Percentiles rank a stretch among this genome's conserved stretches.
These are phyloP conservation scores for Vitis hybrid DNA, from an alignment of 177 flowering plant genomes.

Conservation along the genomic window DNA sequence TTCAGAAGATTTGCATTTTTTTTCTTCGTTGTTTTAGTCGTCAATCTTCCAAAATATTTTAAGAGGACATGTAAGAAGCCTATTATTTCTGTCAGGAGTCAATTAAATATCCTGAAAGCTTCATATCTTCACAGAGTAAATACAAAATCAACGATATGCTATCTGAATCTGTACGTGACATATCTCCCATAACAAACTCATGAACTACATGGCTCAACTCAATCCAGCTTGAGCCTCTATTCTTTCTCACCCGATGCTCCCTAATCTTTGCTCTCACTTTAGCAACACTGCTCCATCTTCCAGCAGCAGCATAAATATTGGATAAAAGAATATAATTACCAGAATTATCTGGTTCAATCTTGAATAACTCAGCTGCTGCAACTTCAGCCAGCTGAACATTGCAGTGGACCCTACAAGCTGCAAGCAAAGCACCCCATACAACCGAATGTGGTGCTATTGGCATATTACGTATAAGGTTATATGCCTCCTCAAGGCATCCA, in stretches of 20 bases:
- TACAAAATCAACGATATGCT: slow-evolving; percentile 28
- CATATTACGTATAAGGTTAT: slow-evolving; percentile 34
- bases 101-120: slow-evolving; percentile 12
- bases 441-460: slow-evolving; percentile 29
- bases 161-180: slow-evolving; percentile 24
- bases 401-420: slow-evolving; percentile 40
- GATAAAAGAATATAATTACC: slow-evolving; percentile 47
- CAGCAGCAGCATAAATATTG: slow-evolving; percentile 38
- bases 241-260: slow-evolving; percentile 33
- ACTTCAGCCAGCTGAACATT: slow-evolving; percentile 43
- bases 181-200: slow-evolving; percentile 49
- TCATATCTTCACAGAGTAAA: slow-evolving; percentile 30
- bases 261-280: slow-evolving; percentile 40
- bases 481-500: slow-evolving; percentile 42
- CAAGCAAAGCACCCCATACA: slow-evolving; percentile 49
- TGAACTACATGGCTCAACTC: slow-evolving; percentile 36
- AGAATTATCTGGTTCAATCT: slow-evolving; percentile 44
- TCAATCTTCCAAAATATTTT: slow-evolving; percentile 12
- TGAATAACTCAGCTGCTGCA: slow-evolving; percentile 37
- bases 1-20: background rate
- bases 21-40: slow-evolving; percentile 2
- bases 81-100: slow-evolving; percentile 6
- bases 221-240: slow-evolving; percentile 50
- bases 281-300: slow-evolving; percentile 37
- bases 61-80: slow-evolving; percentile 9